Evolutionary conservation across 2,329 filamentous ascomycete genomes (phyloP).

Genomic region (Dothistroma septosporum): DNA sequence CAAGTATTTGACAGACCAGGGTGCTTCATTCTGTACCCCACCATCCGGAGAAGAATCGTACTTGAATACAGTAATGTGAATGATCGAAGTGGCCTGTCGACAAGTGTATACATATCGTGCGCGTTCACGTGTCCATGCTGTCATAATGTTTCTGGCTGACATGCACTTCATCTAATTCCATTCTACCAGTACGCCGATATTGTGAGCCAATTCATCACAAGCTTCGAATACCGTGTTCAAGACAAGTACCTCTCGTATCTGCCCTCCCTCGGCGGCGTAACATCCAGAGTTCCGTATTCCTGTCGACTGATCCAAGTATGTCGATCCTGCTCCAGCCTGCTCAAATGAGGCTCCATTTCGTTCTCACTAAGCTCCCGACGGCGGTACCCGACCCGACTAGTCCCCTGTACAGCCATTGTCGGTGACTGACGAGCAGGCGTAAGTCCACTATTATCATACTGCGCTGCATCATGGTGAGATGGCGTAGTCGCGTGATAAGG

Average conservation of each 20-base stretch:
- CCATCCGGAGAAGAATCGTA: no score
- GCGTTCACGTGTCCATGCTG: no score
- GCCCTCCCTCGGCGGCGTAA: conserved; percentile 32
- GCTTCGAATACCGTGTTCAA: conserved; percentile 1
- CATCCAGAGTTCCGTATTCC: conserved; percentile 24
- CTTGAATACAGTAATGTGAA: no score
- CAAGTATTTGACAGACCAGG: no score
- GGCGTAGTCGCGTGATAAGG: conserved; percentile 6
- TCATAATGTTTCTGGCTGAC: no score
- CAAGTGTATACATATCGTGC: no score
- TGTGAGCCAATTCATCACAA: neutral
- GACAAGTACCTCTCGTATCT: conserved; percentile 30
- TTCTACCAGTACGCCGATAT: neutral
- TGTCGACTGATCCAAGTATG: conserved; percentile 21
- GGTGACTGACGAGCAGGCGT: neutral
- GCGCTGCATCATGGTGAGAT: neutral
- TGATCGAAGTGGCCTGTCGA: no score
- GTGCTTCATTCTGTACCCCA: no score
- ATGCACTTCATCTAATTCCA: neutral
- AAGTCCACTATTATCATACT: neutral
- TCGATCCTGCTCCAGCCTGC: conserved; percentile 25
- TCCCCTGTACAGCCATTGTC: neutral
- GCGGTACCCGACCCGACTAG: neutral
- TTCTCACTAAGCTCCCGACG: conserved; percentile 23
- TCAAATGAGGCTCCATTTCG: conserved; percentile 22